phyloP scores from a whole-genome alignment of 148 eudicot genomes.

The Fagopyrum esculentum region DNA sequence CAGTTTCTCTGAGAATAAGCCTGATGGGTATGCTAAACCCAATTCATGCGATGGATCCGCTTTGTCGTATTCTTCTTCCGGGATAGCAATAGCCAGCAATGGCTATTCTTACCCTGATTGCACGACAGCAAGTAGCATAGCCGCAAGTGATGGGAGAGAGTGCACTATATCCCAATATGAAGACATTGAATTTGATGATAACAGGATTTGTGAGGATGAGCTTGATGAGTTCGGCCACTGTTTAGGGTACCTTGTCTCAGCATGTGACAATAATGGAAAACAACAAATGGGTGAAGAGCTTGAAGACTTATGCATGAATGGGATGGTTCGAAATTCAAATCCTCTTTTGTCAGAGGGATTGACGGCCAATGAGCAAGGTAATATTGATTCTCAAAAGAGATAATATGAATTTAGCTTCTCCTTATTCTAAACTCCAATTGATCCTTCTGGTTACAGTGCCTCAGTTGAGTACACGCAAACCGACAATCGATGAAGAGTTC shows the following conservation, averaged over 20 bases:
- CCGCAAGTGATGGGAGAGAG: background rate
- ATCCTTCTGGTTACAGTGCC: constrained; percentile 22
- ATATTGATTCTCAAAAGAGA: background rate
- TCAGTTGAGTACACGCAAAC: constrained; percentile 15
- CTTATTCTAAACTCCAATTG: background rate
- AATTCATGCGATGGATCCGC: background rate
- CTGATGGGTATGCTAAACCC: background rate
- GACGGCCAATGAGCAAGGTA: background rate
- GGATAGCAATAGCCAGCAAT: background rate
- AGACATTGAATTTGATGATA: background rate
- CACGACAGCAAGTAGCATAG: background rate
- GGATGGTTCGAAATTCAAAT: background rate
- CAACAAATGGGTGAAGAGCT: background rate
- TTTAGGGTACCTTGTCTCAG: constrained; percentile 3
- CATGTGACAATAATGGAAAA: background rate
- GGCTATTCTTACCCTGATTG: background rate
- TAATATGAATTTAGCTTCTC: background rate
- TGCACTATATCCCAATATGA: background rate
- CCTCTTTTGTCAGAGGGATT: too few relatives aligned
- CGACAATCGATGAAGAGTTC: constrained; percentile 38
- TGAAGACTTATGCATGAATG: background rate
- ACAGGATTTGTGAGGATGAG: background rate
- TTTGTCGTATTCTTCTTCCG: background rate
- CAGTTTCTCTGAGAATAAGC: background rate
- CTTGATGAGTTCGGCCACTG: constrained; percentile 3